A percentile compares a stretch with the other conserved stretches of the same genome.
Conservation (phyloP, 495 filamentous ascomycete genomes). For the Delitschia confertaspora region DNA sequence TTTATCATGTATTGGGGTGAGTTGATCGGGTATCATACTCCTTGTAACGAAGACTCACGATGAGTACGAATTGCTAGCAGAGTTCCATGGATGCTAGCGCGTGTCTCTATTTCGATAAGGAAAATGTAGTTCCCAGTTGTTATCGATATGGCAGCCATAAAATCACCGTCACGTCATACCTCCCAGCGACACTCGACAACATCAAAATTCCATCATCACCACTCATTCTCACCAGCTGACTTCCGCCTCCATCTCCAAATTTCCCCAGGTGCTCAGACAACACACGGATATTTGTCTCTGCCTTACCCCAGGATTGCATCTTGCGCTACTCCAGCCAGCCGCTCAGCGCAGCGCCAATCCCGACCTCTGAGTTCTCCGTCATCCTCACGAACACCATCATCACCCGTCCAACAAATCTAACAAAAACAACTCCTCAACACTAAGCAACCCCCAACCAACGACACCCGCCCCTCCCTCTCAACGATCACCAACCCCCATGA, state of each 20-base stretch:
- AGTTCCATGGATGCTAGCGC: too few species aligned
- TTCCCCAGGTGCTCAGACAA: not conserved
- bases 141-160: too few species aligned
- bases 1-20: too few species aligned
- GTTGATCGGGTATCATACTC: too few species aligned
- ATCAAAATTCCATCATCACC: too few species aligned
- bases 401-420: slow-evolving; percentile 10
- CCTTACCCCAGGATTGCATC: slow-evolving; percentile 19
- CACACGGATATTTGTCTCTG: not conserved
- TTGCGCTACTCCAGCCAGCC: not conserved
- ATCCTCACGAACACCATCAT: too few species aligned
- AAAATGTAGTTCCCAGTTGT: too few species aligned
- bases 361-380: not conserved
- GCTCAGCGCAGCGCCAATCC: slow-evolving; percentile 7
- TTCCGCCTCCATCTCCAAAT: not conserved
- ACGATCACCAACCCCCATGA: slow-evolving; percentile 2
- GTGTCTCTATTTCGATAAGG: too few species aligned
- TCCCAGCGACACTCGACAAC: too few species aligned
- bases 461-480: not conserved
- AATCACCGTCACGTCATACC: too few species aligned
- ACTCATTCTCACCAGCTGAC: slow-evolving; percentile 2
- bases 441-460: not conserved
- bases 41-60: too few species aligned
- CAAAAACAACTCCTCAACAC: slow-evolving; percentile 18
- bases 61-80: too few species aligned